Conservation (phyloP, 495 filamentous ascomycete species). For the Aspergillus cristatus region DNA sequence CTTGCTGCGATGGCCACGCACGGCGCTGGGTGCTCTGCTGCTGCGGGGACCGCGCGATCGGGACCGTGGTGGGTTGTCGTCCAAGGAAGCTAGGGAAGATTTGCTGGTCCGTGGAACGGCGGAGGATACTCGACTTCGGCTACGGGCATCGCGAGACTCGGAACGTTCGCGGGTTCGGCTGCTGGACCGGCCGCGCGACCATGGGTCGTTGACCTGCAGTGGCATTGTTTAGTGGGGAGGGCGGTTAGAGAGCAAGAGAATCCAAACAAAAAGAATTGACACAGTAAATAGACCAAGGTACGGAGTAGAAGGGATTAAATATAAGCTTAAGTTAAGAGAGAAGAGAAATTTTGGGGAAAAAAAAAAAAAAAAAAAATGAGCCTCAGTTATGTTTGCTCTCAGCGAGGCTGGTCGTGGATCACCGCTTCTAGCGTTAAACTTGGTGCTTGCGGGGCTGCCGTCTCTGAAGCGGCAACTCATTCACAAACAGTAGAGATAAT, state of each 20-base stretch:
- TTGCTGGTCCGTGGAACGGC: constrained; percentile 15
- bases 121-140: constrained; percentile 28
- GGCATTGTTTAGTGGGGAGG: constrained; percentile 23
- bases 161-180: constrained; percentile 39
- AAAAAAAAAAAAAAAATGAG: constrained; percentile 1
- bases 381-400: constrained; percentile 1
- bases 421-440: too few relatives aligned
- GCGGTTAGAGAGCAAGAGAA: too few relatives aligned
- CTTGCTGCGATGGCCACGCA: constrained; percentile 17
- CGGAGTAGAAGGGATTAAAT: too few relatives aligned
- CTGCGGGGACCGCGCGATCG: constrained; percentile 10
- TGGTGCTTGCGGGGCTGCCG: too few relatives aligned
- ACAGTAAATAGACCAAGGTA: too few relatives aligned
- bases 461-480: too few relatives aligned
- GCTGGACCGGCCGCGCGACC: constrained; percentile 50
- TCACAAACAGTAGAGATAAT: too few relatives aligned
- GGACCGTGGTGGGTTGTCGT: constrained; percentile 11
- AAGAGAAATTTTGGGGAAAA: background rate
- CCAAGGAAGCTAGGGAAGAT: too few relatives aligned
- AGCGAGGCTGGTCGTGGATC: background rate
- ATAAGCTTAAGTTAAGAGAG: too few relatives aligned
- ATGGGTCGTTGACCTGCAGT: constrained; percentile 48
- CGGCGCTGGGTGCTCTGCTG: constrained; percentile 14
- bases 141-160: constrained; percentile 40
- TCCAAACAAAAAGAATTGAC: too few relatives aligned